These are phyloP conservation scores for Quillaja saponaria DNA, from an alignment of 306 rosid genomes.

Conservation along the genomic window DNA sequence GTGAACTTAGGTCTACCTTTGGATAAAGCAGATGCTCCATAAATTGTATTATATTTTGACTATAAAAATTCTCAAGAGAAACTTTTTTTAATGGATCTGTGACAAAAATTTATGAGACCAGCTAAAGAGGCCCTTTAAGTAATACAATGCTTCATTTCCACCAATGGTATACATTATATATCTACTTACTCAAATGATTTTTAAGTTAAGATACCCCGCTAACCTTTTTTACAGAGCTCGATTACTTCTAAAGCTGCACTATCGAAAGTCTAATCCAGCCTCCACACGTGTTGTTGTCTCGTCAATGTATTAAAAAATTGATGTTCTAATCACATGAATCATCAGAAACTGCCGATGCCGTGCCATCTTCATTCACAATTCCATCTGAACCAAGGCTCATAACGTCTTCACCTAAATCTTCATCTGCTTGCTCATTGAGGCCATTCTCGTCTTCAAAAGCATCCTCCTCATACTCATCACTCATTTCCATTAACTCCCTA, in stretches of 20 bases:
- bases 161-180: conserved; percentile 34
- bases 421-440: conserved; percentile 62
- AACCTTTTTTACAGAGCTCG: conserved; percentile 6
- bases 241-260: conserved; percentile 46
- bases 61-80: too few relatives aligned
- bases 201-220: neutral
- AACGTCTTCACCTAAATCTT: conserved; percentile 68
- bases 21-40: too few relatives aligned
- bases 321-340: conserved; percentile 73
- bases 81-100: too few relatives aligned
- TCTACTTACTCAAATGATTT: neutral
- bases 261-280: conserved; percentile 52
- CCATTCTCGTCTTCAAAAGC: conserved; percentile 77
- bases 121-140: conserved; percentile 35
- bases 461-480: conserved; percentile 82
- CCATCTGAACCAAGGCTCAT: conserved; percentile 78
- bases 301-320: conserved; percentile 27
- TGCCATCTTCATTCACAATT: conserved; percentile 55
- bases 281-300: conserved; percentile 28
- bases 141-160: conserved; percentile 48
- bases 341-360: conserved; percentile 68
- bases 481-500: conserved; percentile 48
- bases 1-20: too few relatives aligned
- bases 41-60: too few relatives aligned
- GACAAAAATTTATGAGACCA: too few relatives aligned